Base-by-base conservation (phyloP, 352 stramenopile species). In the Pythium guiyangense region DNA sequence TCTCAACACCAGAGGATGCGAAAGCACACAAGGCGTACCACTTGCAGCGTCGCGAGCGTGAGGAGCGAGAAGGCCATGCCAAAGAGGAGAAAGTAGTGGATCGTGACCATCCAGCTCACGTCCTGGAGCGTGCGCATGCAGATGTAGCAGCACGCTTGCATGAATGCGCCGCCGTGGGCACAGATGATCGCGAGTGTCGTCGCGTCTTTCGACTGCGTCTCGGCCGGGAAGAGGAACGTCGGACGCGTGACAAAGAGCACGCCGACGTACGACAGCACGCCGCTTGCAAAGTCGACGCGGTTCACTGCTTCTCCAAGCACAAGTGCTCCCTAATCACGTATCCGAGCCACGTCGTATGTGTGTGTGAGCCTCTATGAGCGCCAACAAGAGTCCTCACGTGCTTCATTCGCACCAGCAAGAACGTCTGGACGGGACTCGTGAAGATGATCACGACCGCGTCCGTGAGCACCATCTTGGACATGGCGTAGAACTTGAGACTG, bases 391-490 rank as follows among this genome's bases (percentile, higher is more conserved):
- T 10, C 31, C 6, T 10, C 9, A 9, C 6, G 6, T 1, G 31
- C 12, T 9, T 9, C 6, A 37, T 6, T n/a, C 54, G 22, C 59
- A 77, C 72, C 40, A 90, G 54, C 22, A 88, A 48, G 49, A 88
- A 88, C 3, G 77, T 87, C 49, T 79, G 67, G 17, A 86, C 73
- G 1, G 80, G 80, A 11, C 63, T 82, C 15, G 74, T 85, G 34
- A 87, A 84, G 37, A 87, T 79, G 62, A 90, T 76, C 8, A 86
- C 77, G 15, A 73, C 73, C 14, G 78, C 80, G 50, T 90, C 80
- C 0, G 80, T 81, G 25, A 90, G 66, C 20, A 88, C 78, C 80
- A n/a, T n/a, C n/a, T n/a, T n/a, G n/a, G n/a, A n/a, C n/a, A n/a
- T n/a, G n/a, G n/a, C n/a, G n/a, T n/a, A 90, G 54, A 85, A 88